Base-by-base conservation (phyloP, 2,329 filamentous ascomycete genomes). In the Alternaria panax region DNA sequence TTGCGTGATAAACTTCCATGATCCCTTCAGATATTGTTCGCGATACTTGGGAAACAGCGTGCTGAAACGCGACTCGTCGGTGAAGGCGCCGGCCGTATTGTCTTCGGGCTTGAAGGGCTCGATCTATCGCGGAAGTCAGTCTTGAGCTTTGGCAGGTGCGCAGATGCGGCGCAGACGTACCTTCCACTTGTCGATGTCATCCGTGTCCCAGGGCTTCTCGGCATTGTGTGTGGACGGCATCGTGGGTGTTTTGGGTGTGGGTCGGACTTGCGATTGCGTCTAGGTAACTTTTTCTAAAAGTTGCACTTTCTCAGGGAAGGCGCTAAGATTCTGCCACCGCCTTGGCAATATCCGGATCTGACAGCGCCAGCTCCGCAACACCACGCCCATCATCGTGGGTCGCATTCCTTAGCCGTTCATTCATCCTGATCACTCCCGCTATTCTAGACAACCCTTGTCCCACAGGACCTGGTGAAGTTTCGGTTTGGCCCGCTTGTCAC, bases 161-260 rank as follows among this genome's bases (percentile, higher is more conserved):
- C 40, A 51, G 2, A 7, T 7, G 12, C 1, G 25, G 20, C 42
- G 56, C 56, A 24, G 50, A 53, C 71, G 16, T 36, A 89, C 88
- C 84, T 93, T 94, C 93, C 93, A 98, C 79, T 97, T 96, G 81
- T 98, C 94, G 66, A 98, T 92, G 74, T 97, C 95, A 64, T 96
- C 93, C 57, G 93, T 90, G 63, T 97, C 75, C 93, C 93, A 97
- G 93, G 70, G 70, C 61, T 72, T 74, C 3, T 96, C 92, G 68
- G 87, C 90, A 63, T 97, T 91, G 81, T 97, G 88, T 66, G 90
- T 96, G 28, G 92, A 95, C 64, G 93, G 92, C 93, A 97, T 97
- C 6, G 54, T 61, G 62, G 60, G 45, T 52, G 48, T 43, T 38
- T 43, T 47, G 38, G 36, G 32, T 16, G 32, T 20, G 36, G 46